Conservation (phyloP, 2,329 filamentous ascomycete species). For the Aspergillus japonicus region DNA sequence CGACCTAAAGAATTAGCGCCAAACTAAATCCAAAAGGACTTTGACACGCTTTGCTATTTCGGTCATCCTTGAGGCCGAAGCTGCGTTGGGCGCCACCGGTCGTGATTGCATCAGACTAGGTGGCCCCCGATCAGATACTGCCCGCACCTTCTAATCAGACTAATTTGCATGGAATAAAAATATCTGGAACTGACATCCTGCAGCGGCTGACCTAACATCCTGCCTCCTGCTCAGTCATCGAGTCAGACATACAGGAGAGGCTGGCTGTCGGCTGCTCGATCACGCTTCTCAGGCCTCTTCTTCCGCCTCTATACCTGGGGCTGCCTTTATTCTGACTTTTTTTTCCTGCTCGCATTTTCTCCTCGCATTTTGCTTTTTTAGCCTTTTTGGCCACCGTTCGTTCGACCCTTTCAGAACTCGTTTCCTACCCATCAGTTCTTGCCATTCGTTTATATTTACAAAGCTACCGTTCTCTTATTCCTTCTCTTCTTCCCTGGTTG, state of each 20-base stretch:
- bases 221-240: not conserved
- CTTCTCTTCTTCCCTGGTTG: not conserved
- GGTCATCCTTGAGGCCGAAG: not conserved
- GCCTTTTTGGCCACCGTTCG: not conserved
- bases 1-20: conserved; percentile 1
- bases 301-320: not conserved
- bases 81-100: conserved; percentile 6
- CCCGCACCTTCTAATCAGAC: not conserved
- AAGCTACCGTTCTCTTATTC: not conserved
- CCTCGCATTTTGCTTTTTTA: not conserved
- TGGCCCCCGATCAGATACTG: conserved; percentile 4
- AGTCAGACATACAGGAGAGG: conserved; percentile 2
- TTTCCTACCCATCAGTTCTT: not conserved
- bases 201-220: conserved; percentile 6
- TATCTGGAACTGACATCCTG: conserved; percentile 3
- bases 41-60: conserved; percentile 6
- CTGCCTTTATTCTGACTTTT: not conserved
- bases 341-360: not conserved
- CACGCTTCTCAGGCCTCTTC: not conserved
- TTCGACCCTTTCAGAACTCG: not conserved
- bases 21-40: not conserved
- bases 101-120: conserved; percentile 4
- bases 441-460: conserved; percentile 1
- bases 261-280: conserved; percentile 2
- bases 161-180: not conserved